Conservation (phyloP, 352 stramenopile species). For the Detonula confervacea region DNA sequence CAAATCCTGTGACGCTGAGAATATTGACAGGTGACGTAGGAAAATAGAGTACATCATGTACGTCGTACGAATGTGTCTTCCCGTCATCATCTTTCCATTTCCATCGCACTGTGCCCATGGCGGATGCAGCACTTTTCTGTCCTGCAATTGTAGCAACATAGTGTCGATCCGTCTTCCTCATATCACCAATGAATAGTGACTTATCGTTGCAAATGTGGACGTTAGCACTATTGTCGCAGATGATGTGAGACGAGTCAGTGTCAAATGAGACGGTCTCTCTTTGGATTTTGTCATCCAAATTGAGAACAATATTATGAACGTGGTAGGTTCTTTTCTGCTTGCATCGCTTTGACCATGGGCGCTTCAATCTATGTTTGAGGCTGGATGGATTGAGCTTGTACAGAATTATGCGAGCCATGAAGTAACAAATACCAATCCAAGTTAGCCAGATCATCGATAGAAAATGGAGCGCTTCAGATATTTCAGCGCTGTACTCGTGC, state of each 20-base stretch:
- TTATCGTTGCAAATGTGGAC: constrained; percentile 33
- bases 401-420: neutral
- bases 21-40: constrained; percentile 30
- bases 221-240: constrained; percentile 30
- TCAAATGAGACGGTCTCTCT: constrained; percentile 3
- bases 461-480: neutral
- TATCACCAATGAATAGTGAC: constrained; percentile 9
- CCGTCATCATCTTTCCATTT: constrained; percentile 25
- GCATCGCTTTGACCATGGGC: neutral
- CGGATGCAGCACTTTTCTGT: neutral
- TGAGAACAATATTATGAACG: constrained; percentile 10
- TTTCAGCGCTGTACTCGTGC: neutral
- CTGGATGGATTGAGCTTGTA: neutral
- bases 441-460: neutral
- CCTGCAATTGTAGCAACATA: constrained; percentile 29
- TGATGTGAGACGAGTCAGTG: constrained; percentile 7
- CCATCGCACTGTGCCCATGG: constrained; percentile 20
- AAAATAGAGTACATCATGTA: constrained; percentile 25
- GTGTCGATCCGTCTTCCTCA: neutral
- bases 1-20: constrained; percentile 22
- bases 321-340: neutral
- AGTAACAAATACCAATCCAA: neutral
- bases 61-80: neutral
- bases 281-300: constrained; percentile 13
- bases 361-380: neutral